Evolutionary conservation across 805 yeast species (phyloP).

Genomic region (Priceomyces castillae): DNA sequence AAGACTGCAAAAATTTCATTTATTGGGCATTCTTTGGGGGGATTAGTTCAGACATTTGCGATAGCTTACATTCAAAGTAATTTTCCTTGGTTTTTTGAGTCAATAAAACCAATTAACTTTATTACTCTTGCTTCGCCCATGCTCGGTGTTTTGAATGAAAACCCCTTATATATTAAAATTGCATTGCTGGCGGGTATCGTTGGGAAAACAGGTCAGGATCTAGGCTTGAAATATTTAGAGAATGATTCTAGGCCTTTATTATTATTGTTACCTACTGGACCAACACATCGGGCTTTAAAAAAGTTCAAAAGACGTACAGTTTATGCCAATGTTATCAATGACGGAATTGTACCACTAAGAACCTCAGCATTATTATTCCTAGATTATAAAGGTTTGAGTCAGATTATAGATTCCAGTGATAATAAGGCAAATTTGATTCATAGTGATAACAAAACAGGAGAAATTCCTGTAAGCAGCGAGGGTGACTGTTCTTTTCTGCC

Average conservation of each 20-base stretch:
- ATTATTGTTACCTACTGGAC: conserved; percentile 71
- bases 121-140: conserved; percentile 85
- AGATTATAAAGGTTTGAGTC: conserved; percentile 68
- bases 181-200: conserved; percentile 85
- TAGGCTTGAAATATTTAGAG: conserved; percentile 58
- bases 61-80: conserved; percentile 70
- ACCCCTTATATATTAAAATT: conserved; percentile 78
- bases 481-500: conserved; percentile 19
- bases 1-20: conserved; percentile 70
- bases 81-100: conserved; percentile 67
- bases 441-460: conserved; percentile 11
- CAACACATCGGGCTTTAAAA: conserved; percentile 62
- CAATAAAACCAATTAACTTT: conserved; percentile 71
- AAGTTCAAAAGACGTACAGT: conserved; percentile 69
- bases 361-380: conserved; percentile 83
- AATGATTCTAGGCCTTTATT: conserved; percentile 59
- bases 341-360: conserved; percentile 93
- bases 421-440: conserved; percentile 13
- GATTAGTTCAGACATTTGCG: conserved; percentile 87
- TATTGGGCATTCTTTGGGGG: conserved; percentile 92
- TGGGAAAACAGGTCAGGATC: conserved; percentile 91
- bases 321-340: conserved; percentile 88
- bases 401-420: conserved; percentile 17
- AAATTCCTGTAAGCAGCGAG: conserved; percentile 16
- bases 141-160: conserved; percentile 83